Conservation (phyloP, 2,329 filamentous ascomycete species). For the Dactylella cylindrospora region DNA sequence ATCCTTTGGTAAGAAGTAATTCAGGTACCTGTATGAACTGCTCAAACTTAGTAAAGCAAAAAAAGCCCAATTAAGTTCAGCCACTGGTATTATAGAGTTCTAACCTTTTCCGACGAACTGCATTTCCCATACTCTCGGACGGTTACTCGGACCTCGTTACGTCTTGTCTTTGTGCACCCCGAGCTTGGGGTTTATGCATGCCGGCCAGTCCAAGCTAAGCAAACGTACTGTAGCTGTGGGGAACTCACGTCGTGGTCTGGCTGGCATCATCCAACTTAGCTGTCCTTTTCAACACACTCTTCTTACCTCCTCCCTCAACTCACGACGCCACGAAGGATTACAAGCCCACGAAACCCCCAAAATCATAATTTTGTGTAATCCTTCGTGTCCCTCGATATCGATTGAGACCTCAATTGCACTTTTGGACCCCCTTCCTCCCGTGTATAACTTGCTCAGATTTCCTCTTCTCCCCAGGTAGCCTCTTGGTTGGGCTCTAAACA, state of each 20-base stretch:
- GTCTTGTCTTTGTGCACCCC: too few species aligned
- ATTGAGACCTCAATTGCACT: slow-evolving; percentile 17
- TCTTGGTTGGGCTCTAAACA: slow-evolving; percentile 38
- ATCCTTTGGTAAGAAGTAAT: too few species aligned
- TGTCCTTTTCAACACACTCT: slow-evolving; percentile 23
- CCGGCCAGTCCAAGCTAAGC: background rate
- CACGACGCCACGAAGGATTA: slow-evolving; percentile 1
- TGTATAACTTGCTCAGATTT: too few species aligned
- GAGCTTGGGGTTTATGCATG: too few species aligned
- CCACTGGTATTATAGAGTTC: too few species aligned
- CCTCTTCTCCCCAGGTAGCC: slow-evolving; percentile 1
- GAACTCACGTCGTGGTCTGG: slow-evolving; percentile 13
- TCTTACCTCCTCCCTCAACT: background rate
- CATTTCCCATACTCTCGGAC: slow-evolving; percentile 8
- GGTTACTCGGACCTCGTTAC: slow-evolving; percentile 28
- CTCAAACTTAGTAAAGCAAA: too few species aligned
- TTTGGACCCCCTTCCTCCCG: slow-evolving; percentile 3
- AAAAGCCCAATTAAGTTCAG: too few species aligned
- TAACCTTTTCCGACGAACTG: too few species aligned
- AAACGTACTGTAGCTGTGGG: background rate
- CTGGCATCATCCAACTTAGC: too few species aligned
- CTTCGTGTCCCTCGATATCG: background rate
- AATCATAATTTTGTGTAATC: slow-evolving; percentile 8
- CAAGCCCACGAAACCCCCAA: slow-evolving; percentile 5
- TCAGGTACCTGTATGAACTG: too few species aligned